Evolutionary conservation across 495 filamentous ascomycete species (phyloP), one percentile per base, ranked within the genome.

Genomic region (Hypoxylon crocopeplum): DNA sequence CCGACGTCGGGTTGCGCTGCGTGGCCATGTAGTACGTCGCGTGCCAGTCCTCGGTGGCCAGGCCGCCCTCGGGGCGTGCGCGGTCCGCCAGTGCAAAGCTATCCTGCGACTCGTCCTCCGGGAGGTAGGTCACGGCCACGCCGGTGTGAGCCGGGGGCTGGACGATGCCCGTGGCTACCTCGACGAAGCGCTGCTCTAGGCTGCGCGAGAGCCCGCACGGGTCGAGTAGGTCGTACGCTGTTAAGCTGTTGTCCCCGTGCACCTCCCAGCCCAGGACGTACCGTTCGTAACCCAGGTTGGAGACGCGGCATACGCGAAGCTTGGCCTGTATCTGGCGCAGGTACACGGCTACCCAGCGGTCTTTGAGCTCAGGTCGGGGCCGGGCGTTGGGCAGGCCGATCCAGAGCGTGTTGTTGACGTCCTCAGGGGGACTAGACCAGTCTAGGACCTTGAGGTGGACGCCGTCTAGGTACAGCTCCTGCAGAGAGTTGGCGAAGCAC

Each of bases 181-280:
- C 67, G 32, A 64, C 63, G 24, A 69, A 69, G 22, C 67, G 67
- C 56, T 67, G 51, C 48, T 50, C 47, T 0, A 69, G 11, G 27
- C 11, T 48, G 7, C 67, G 63, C 2, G 27, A 24, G 1, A 64
- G 51, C 6, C 56, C 63, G 49, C 59, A 49, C 1, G 67, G 67
- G 34, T 69, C 67, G 5, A 27, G 17, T 10, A 66, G 44, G 46
- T 69, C 67, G 38, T 63, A 67, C 10, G 33, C 38, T 1, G 45
- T 37, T 4, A 8, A 8, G 15, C 5, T 12, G 12, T 16, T 34
- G 54, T 29, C 39, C 10, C 34, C 36, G 24, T 7, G 2, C 1
- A 29, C 17, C 24, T 51, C 25, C 16, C 49, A 47, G 34, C 36
- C 44, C 21, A 38, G 27, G 8, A 60, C 27, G 34, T 49, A 60